Evolutionary conservation across 306 rosid species (phyloP), one percentile per base, ranked within the genome.

Genomic region (Vicia sativa): DNA sequence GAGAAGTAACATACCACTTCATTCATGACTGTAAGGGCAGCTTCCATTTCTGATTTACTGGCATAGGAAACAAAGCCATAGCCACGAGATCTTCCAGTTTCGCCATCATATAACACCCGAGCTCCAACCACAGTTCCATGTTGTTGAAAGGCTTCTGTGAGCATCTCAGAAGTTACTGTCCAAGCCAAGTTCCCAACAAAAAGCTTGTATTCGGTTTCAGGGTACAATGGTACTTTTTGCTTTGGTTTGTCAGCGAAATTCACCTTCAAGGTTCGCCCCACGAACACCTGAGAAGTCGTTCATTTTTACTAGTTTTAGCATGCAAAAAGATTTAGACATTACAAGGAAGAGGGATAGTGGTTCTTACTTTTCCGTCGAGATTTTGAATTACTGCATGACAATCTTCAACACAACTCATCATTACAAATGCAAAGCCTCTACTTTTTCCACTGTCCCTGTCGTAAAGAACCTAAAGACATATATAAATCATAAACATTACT

Each of bases 401-500:
- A 21, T 95, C 99, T 79, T 90, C 96, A 52, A 82, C 29, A 2
- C 82, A 76, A 60, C 89, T 90, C 99, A 90, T 90, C 39, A 95
- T 95, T 62, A 90, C 99, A 77, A 90, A 95, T 46, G 99, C 99
- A 75, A 95, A 95, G 72, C 99, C 99, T 88, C 99, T 82, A 72
- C 96, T 90, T 79, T 23, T 85, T 72, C 97, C 99, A 15, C 87
- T 82, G 3, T 82, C 83, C 67, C 85, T 88, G 62, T 90, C 72
- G 68, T 95, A 90, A 16, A 95, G 95, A 81, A 90, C 99, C 99
- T 95, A 38, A 25, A 54, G 31, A 78, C 16, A 53, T 46, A 46
- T 23, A 25, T 25, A 25, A 25, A 25, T 25, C 28, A 25, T 25
- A 2, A 25, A 25, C 3, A 13, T 13, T n/a, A n/a, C n/a, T n/a